Conservation (phyloP, 495 filamentous ascomycete genomes). For the Daldinia grandis region DNA sequence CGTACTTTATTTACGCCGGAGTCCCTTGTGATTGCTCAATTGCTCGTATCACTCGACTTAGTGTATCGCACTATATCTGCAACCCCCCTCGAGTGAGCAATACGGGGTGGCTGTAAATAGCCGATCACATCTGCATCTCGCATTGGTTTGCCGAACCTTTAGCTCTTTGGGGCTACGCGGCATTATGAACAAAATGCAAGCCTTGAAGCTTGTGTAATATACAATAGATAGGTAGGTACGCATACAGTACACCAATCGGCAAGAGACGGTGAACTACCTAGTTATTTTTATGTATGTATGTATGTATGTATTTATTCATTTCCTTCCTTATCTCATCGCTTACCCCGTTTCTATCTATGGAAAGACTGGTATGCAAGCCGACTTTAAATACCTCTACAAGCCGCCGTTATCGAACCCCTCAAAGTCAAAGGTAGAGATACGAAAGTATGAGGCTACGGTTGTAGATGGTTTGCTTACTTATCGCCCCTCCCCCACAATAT, state of each 20-base stretch:
- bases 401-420: background rate
- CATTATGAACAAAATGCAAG: slow-evolving; percentile 2
- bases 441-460: slow-evolving; percentile 31
- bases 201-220: background rate
- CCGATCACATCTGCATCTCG: slow-evolving; percentile 37
- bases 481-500: slow-evolving; percentile 16
- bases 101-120: slow-evolving; percentile 41
- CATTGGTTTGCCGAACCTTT: slow-evolving; percentile 33
- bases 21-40: slow-evolving; percentile 41
- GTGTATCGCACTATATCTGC: slow-evolving; percentile 30
- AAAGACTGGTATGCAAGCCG: background rate
- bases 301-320: background rate
- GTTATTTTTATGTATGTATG: background rate
- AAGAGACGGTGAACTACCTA: background rate
- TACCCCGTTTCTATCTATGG: background rate
- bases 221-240: background rate
- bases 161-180: slow-evolving; percentile 15
- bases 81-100: slow-evolving; percentile 25
- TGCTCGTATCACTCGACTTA: slow-evolving; percentile 42
- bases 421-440: background rate
- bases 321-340: background rate
- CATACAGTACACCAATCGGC: background rate
- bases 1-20: slow-evolving; percentile 38
- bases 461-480: slow-evolving; percentile 13
- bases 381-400: background rate